Base-by-base conservation (phyloP, 208 protist species). In the Strigomonas galati region DNA sequence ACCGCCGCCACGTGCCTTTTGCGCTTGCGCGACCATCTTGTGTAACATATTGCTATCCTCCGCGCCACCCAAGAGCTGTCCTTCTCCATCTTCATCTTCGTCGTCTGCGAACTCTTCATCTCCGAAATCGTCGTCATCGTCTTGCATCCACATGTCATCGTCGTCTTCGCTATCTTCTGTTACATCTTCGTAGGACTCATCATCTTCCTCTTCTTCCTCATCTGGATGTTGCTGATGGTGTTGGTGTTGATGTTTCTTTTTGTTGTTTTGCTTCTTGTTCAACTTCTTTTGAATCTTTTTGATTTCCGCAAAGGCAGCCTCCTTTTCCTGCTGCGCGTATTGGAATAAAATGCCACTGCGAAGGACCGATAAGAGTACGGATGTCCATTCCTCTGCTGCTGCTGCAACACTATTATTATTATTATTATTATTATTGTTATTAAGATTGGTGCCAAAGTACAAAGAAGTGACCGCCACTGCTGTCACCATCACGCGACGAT, bases 401-500 rank as follows among this genome's bases (percentile, higher is more conserved):
- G 52, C 53, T 4, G 9, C 21, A 49, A n/a, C 43, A 19, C 14
- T 14, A 14, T 14, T 19, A 14, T 21, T 49, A 49, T 49, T 49
- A 49, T 49, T 49, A 49, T 19, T 49, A 14, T 14, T 28, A 14
- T 14, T 54, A 14, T 14, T 54, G n/a, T 14, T 14, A 9, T 14
- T 14, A 7, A 14, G 7, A 4, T 4, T 14, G n/a, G 49, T 10
- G 23, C 49, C 14, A 30, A 19, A 54, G 23, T 43, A 58, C 21
- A 62, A 64, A 43, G 83, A 52, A 7, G 74, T 62, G 10, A 53
- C 31, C 1, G 72, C 66, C 17, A 95, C 23, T 30, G 85, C 74
- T 49, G 85, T 67, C 30, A 88, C 65, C 61, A 93, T 85, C 12
- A 95, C 67, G 26, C 43, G 73, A 31, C 83, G 74, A 65, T 95